Evolutionary conservation across 139 green algal genomes (phyloP), one percentile per base, ranked within the genome.

Genomic region (Ulvella scutata): DNA sequence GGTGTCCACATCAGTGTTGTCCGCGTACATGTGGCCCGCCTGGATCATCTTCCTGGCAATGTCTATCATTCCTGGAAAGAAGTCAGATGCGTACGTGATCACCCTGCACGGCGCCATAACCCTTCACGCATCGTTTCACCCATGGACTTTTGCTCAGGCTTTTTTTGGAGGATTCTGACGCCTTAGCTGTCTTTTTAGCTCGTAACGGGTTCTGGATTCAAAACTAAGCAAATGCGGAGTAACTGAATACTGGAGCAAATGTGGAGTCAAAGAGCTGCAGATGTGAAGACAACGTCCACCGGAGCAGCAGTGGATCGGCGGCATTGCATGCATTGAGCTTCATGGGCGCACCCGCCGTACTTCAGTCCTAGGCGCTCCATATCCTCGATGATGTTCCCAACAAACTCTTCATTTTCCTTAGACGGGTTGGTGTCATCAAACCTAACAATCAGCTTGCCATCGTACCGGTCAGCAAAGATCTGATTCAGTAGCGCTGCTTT

Each of bases 391-490:
- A 99, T 99, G 79, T 91, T 96, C 44, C 98, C 88, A 17, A 96
- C 91, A 75, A 91, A 99, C 86, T 99, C 95, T 43, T 98, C 88
- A 82, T 98, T 98, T 86, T 99, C 95, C 82, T 99, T 99, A 78
- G 75, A 86, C 10, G 95, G 95, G 80, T 99, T 99, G 75, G 95
- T 99, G 88, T 99, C 95, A 84, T 99, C 95, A 75, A 99, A 99
- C 26, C 95, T 86, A 40, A 99, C 80, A 51, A 96, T 81, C 40
- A 98, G 78, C 62, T 85, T 88, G 73, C 84, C 84, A 78, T 83
- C 87, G 87, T 99, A 98, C 59, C 90, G 88, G 37, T 92, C 62
- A 0, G 94, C 93, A 82, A 99, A 94, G 85, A 94, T 85, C 77
- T 96, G 81, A 82, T 98, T 98, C 3, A 99, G 82, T 43, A 97